Conservation (phyloP, 768 basidiomycete species). For the Leccinum boreale region DNA sequence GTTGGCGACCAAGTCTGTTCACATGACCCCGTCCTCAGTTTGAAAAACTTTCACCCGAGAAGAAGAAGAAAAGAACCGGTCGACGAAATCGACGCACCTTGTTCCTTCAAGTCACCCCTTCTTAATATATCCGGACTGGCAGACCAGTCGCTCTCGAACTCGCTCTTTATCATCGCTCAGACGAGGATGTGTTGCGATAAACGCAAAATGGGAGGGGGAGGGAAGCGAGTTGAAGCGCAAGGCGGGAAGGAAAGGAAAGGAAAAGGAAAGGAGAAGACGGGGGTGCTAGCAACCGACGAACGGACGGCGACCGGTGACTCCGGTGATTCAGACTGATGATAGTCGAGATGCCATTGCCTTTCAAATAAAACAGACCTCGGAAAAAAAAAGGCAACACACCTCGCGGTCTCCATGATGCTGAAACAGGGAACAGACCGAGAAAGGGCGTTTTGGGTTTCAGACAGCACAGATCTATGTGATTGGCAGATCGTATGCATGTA, state of each 20-base stretch:
- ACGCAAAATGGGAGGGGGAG: too few relatives aligned
- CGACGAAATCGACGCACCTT: not conserved
- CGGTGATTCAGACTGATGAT: not conserved
- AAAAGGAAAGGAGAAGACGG: not conserved
- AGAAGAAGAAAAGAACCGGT: not conserved
- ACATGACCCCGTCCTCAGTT: too few relatives aligned
- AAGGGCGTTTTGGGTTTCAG: not conserved
- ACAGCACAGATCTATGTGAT: too few relatives aligned
- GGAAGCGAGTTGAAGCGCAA: too few relatives aligned
- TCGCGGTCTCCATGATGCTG: not conserved
- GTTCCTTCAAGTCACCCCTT: constrained; percentile 8
- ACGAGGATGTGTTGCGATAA: too few relatives aligned
- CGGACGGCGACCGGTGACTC: too few relatives aligned
- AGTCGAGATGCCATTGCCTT: too few relatives aligned
- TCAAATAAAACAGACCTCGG: too few relatives aligned
- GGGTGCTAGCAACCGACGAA: not conserved
- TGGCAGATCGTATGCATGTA: too few relatives aligned
- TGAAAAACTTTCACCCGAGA: not conserved
- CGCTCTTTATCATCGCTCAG: constrained; percentile 14
- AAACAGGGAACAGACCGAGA: not conserved
- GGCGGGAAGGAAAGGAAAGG: too few relatives aligned
- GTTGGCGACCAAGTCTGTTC: not conserved
- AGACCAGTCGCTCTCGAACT: not conserved
- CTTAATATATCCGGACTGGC: constrained; percentile 10
- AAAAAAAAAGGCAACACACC: not conserved